Evolutionary conservation across 2,329 filamentous ascomycete genomes (phyloP).

Genomic region (Aschersonia sp.): DNA sequence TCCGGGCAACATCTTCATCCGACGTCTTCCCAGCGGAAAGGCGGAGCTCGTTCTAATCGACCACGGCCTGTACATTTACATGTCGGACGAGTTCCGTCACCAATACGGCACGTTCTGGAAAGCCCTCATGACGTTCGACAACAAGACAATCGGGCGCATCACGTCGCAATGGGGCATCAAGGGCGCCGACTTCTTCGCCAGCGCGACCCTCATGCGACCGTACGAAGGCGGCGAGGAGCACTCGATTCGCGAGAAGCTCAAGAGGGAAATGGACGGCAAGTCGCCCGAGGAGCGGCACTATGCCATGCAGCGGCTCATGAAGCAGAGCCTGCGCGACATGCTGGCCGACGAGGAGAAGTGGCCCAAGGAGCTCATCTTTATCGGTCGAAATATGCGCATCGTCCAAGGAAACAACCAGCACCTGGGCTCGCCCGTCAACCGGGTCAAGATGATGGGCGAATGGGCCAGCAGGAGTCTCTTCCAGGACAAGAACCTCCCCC

Average conservation of each 20-base stretch:
- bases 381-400: constrained; percentile 81
- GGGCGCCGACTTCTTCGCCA: constrained; percentile 82
- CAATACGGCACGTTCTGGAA: constrained; percentile 92
- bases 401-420: constrained; percentile 90
- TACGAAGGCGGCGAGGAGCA: constrained; percentile 68
- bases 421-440: constrained; percentile 76
- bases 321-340: constrained; percentile 51
- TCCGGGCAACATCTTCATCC: constrained; percentile 92
- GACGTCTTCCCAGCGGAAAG: constrained; percentile 65
- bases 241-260: constrained; percentile 49
- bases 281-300: constrained; percentile 62
- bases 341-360: constrained; percentile 76
- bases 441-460: constrained; percentile 82
- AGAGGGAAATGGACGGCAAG: constrained; percentile 43
- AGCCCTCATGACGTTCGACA: constrained; percentile 84
- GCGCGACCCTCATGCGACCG: constrained; percentile 75
- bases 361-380: constrained; percentile 84
- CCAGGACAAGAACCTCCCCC: constrained; percentile 52
- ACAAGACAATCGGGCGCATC: constrained; percentile 58
- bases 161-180: constrained; percentile 75
- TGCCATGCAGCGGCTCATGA: constrained; percentile 78
- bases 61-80: constrained; percentile 89
- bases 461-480: constrained; percentile 82
- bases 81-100: constrained; percentile 68
- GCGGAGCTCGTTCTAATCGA: constrained; percentile 92